phyloP scores from a whole-genome alignment of 2,329 filamentous ascomycete species.

The Dothidotthia symphoricarpi region DNA sequence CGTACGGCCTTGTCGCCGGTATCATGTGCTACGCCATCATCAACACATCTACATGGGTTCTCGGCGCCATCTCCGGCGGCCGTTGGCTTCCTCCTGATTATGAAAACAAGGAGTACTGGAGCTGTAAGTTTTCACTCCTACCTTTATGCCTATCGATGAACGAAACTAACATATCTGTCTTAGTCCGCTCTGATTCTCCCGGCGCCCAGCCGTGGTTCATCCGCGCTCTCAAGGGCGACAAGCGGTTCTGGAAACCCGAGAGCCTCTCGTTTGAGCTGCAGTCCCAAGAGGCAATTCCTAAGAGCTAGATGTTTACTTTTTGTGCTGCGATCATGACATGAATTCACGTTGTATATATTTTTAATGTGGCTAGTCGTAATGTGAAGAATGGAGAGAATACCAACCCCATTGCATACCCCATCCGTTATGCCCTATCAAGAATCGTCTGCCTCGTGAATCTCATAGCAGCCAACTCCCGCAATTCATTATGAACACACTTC shows the following conservation, averaged over 20 bases:
- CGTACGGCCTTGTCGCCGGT: conserved; percentile 79
- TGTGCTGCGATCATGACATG: no score
- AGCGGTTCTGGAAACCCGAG: conserved; percentile 23
- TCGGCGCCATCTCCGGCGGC: conserved; percentile 17
- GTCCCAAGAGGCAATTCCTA: conserved; percentile 13
- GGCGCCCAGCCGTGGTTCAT: conserved; percentile 29
- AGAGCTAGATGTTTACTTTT: no score
- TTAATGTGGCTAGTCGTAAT: no score
- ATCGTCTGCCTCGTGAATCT: no score
- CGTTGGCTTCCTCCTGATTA: conserved; percentile 25
- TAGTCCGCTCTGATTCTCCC: conserved; percentile 23
- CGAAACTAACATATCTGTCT: conserved; percentile 3
- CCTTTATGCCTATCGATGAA: not conserved
- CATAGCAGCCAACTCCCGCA: no score
- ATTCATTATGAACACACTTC: no score
- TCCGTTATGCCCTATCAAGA: no score
- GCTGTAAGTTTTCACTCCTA: conserved; percentile 17
- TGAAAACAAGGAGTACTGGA: conserved; percentile 32
- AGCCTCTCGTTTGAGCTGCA: conserved; percentile 25
- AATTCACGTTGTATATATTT: no score
- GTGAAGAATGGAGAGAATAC: no score
- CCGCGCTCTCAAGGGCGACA: conserved; percentile 23
- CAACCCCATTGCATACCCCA: no score
- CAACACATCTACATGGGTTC: conserved; percentile 63
- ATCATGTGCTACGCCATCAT: conserved; percentile 73